Evolutionary conservation across 2,329 filamentous ascomycete species (phyloP).

Genomic region (Cercospora citrullina): DNA sequence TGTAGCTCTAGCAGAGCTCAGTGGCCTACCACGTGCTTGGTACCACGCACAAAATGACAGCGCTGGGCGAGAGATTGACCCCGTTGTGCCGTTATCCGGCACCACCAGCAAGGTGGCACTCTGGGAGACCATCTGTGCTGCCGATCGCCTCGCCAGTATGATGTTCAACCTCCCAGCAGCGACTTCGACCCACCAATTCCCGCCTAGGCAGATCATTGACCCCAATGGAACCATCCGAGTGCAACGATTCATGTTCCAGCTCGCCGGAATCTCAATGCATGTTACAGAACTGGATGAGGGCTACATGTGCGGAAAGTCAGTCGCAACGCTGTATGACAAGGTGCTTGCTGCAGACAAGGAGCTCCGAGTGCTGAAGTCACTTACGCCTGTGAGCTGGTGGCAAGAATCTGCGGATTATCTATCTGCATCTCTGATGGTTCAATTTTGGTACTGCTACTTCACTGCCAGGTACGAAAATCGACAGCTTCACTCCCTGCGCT

Average conservation of each 20-base stretch:
- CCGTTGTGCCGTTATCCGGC: background rate
- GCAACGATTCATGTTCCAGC: conserved; percentile 31
- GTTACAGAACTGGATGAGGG: conserved; percentile 33
- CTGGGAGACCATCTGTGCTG: conserved; percentile 20
- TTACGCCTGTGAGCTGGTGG: conserved; percentile 28
- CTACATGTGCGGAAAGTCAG: conserved; percentile 21
- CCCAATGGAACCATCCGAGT: conserved; percentile 29
- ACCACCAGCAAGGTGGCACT: conserved; percentile 12
- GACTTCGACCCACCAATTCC: conserved; percentile 31
- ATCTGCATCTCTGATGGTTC: conserved; percentile 26
- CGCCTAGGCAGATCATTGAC: conserved; percentile 21
- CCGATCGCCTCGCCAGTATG: conserved; percentile 20
- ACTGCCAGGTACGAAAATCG: conserved; percentile 22
- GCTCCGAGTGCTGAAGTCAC: conserved; percentile 30
- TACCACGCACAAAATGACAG: conserved; percentile 3
- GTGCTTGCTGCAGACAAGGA: conserved; percentile 25
- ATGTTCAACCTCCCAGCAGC: conserved; percentile 41
- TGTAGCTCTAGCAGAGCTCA: conserved; percentile 43
- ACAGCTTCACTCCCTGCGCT: too few species aligned
- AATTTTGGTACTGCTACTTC: conserved; percentile 35
- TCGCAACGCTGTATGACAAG: conserved; percentile 27
- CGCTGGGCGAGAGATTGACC: background rate
- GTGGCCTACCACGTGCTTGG: conserved; percentile 38
- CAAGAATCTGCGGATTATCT: conserved; percentile 11
- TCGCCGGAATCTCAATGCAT: conserved; percentile 31